phyloP scores from a whole-genome alignment of 805 yeast species.

The Wickerhamiella brachini region DNA sequence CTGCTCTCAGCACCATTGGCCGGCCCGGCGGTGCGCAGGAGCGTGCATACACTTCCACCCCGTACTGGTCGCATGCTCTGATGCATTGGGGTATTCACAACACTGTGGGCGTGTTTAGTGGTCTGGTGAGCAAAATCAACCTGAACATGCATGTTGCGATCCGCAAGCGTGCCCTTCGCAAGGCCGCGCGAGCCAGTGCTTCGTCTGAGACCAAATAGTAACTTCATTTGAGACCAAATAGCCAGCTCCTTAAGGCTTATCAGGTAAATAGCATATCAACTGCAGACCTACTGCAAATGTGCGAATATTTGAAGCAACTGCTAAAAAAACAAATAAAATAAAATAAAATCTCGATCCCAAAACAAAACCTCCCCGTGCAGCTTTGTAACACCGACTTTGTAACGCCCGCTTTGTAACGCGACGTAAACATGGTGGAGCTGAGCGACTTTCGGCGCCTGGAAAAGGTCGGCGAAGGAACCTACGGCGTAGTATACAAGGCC shows the following conservation, averaged over 20 bases:
- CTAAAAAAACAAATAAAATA: too few species aligned
- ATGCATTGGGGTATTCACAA: constrained; percentile 69
- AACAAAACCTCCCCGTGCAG: too few species aligned
- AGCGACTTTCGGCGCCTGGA: constrained; percentile 88
- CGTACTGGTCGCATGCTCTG: constrained; percentile 87
- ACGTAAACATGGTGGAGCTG: constrained; percentile 59
- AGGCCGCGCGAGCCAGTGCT: constrained; percentile 23
- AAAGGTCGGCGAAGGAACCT: constrained; percentile 94
- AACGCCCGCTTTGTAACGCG: background rate
- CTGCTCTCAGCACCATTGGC: constrained; percentile 58
- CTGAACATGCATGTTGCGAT: constrained; percentile 65
- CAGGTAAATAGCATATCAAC: too few species aligned
- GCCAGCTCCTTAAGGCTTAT: too few species aligned
- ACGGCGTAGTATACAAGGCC: constrained; percentile 96
- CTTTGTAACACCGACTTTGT: background rate
- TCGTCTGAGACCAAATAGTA: too few species aligned
- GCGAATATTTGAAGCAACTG: too few species aligned
- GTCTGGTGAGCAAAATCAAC: constrained; percentile 54
- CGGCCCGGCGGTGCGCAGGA: constrained; percentile 89
- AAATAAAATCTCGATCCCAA: too few species aligned
- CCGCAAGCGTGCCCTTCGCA: constrained; percentile 69
- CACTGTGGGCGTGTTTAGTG: constrained; percentile 71
- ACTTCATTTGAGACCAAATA: too few species aligned
- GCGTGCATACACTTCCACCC: constrained; percentile 73
- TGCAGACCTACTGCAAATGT: too few species aligned